Conservation (phyloP, 441 rosid species). For the Gossypium gossypioides region DNA sequence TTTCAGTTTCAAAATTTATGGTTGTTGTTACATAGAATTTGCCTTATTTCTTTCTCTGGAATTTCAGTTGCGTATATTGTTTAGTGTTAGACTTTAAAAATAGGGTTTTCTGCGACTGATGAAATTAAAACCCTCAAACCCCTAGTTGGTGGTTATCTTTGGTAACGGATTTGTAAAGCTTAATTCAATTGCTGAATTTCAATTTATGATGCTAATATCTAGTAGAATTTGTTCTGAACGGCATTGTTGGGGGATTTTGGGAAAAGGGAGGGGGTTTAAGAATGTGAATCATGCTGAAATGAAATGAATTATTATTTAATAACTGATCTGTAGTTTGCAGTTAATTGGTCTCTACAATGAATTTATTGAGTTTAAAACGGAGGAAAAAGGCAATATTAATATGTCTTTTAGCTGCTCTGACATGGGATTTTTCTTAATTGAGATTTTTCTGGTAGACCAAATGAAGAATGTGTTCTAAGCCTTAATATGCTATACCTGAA, state of each 20-base stretch:
- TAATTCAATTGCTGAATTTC: neutral
- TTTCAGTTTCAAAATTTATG: conserved; percentile 9
- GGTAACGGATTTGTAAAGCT: neutral
- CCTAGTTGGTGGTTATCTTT: neutral
- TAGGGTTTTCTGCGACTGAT: neutral
- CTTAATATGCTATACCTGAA: neutral
- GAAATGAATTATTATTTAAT: neutral
- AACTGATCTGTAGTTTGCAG: neutral
- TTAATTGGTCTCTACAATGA: neutral
- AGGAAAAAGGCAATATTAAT: neutral
- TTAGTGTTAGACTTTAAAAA: neutral
- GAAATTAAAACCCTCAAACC: neutral
- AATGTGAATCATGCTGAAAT: neutral
- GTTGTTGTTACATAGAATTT: neutral
- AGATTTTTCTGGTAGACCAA: neutral
- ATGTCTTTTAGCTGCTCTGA: neutral
- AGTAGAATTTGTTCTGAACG: neutral
- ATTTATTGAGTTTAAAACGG: neutral
- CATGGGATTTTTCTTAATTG: neutral
- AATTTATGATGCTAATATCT: neutral
- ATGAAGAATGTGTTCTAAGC: neutral
- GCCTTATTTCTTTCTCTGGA: conserved; percentile 4
- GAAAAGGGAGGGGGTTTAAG: neutral
- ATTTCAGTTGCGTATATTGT: neutral
- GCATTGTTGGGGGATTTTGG: neutral